Percentiles rank a stretch among this genome's conserved stretches.
Evolutionary conservation across 352 stramenopile species (phyloP).

Genomic region (Phytophthora palmivora): DNA sequence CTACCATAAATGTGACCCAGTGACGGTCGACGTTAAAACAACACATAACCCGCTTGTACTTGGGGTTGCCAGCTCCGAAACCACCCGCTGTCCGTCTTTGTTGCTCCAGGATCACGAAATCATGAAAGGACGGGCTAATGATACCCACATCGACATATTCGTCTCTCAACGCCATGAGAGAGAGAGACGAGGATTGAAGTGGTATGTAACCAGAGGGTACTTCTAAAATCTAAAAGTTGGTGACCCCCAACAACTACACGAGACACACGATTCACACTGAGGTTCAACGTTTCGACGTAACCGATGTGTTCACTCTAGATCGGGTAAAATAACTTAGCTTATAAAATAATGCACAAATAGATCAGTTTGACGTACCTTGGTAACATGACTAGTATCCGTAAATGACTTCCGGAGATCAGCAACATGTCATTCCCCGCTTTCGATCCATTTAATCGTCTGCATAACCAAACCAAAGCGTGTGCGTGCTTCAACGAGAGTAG

Average conservation of each 20-base stretch:
- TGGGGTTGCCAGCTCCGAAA: neutral
- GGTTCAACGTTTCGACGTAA: neutral
- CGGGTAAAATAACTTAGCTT: no score
- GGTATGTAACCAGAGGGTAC: neutral
- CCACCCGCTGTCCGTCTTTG: neutral
- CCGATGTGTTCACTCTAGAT: neutral
- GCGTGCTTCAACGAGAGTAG: neutral
- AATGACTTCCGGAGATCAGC: neutral
- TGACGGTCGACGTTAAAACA: neutral
- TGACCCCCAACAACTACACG: neutral
- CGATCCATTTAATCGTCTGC: neutral
- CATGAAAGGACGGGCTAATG: no score
- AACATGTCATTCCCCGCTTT: neutral
- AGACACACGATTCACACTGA: neutral
- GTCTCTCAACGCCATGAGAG: neutral
- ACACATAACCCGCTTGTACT: conserved; percentile 39
- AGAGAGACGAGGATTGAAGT: neutral
- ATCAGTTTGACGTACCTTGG: neutral
- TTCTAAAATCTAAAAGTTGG: neutral
- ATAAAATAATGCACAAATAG: neutral
- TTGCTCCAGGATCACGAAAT: neutral
- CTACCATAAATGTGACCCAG: neutral
- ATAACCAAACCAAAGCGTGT: neutral
- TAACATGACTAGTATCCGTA: neutral
- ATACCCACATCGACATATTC: no score